Evolutionary conservation across 768 basidiomycete genomes (phyloP).

Genomic region (Cyathus striatus): DNA sequence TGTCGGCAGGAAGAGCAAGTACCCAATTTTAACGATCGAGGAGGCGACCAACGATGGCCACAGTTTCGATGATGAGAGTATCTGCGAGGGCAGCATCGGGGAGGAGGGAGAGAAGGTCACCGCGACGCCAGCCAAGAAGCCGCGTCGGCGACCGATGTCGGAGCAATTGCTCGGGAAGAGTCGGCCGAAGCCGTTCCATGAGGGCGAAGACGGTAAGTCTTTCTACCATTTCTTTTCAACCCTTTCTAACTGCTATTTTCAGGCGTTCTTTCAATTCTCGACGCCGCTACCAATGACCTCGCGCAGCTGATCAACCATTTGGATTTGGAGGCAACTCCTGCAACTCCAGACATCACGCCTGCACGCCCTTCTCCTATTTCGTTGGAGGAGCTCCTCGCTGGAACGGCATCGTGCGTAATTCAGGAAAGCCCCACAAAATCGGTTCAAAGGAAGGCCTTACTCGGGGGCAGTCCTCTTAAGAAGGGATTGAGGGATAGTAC

Average conservation of each 20-base stretch:
- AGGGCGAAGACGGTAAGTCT: constrained; percentile 36
- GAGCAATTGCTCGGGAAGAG: constrained; percentile 52
- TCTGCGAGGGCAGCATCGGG: constrained; percentile 10
- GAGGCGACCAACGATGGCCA: constrained; percentile 53
- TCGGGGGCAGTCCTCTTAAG: constrained; percentile 33
- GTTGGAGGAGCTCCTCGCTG: constrained; percentile 1
- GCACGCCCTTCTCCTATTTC: constrained; percentile 28
- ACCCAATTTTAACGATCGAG: constrained; percentile 39
- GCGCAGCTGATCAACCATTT: constrained; percentile 74
- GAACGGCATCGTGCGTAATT: constrained; percentile 1
- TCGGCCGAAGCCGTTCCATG: constrained; percentile 40
- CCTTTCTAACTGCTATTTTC: constrained; percentile 1
- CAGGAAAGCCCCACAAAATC: constrained; percentile 27
- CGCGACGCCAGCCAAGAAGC: constrained; percentile 39
- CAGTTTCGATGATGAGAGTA: constrained; percentile 15
- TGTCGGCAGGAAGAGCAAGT: constrained; percentile 11
- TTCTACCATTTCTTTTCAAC: not conserved
- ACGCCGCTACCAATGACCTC: constrained; percentile 76
- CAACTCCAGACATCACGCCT: constrained; percentile 42
- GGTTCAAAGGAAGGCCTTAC: constrained; percentile 14
- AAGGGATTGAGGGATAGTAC: constrained; percentile 26
- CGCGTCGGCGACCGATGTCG: constrained; percentile 53
- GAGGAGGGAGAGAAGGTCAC: constrained; percentile 11
- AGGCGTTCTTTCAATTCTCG: constrained; percentile 67
- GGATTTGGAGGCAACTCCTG: constrained; percentile 77